Conservation (phyloP, 2,329 filamentous ascomycete genomes). For the Microdochium nivale region DNA sequence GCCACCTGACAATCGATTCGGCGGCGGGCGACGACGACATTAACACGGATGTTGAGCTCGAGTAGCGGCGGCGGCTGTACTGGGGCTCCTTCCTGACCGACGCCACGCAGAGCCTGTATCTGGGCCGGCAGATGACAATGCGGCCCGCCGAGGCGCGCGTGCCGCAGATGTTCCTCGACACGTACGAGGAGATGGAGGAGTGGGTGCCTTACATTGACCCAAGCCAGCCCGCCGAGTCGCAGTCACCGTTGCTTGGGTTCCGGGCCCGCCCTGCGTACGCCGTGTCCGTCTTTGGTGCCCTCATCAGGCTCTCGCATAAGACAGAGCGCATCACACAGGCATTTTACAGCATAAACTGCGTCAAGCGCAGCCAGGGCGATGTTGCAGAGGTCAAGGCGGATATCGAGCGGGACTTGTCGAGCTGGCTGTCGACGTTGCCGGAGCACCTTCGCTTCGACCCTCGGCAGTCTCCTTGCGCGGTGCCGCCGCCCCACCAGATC, state of each 20-base stretch:
- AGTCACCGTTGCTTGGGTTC: not conserved
- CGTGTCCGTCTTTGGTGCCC: not conserved
- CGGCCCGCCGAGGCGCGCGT: conserved; percentile 22
- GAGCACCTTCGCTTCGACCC: not conserved
- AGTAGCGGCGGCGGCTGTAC: conserved; percentile 16
- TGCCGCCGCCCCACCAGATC: not conserved
- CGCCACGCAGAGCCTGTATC: conserved; percentile 22
- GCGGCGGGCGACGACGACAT: conserved; percentile 1
- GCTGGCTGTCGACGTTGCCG: not conserved
- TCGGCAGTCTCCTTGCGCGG: too few relatives aligned
- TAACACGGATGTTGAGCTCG: not conserved
- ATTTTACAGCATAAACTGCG: not conserved
- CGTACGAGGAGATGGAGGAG: conserved; percentile 23
- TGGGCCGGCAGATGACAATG: conserved; percentile 23
- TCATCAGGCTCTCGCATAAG: not conserved
- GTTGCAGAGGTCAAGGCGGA: not conserved
- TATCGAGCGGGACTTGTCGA: not conserved
- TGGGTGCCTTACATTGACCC: conserved; percentile 22
- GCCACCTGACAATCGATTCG: conserved; percentile 22
- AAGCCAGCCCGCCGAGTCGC: not conserved
- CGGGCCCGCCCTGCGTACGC: not conserved
- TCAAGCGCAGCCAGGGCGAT: not conserved
- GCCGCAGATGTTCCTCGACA: conserved; percentile 20
- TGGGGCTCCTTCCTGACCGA: conserved; percentile 25
- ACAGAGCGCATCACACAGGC: not conserved